A percentile compares a stretch with the other conserved stretches of the same genome.
phyloP scores from a whole-genome alignment of 345 rosid species.

The Camelina laxa region DNA sequence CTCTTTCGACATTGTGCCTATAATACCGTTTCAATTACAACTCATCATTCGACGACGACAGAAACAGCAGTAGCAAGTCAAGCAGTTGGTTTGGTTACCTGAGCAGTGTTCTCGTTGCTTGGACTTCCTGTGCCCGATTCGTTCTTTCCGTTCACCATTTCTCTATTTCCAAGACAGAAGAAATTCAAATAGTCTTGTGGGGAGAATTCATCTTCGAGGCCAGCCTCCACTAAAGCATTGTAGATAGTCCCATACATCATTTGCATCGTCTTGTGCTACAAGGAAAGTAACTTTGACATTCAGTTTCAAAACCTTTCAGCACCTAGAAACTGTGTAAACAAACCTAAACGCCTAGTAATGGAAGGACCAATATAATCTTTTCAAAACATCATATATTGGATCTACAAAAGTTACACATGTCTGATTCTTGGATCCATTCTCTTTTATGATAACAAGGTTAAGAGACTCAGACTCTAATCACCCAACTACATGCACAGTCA shows the following conservation, averaged over 20 bases:
- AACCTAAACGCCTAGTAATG: too few relatives aligned
- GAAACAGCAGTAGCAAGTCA: slow-evolving; percentile 19
- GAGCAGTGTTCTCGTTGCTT: slow-evolving; percentile 59
- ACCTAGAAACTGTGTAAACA: too few relatives aligned
- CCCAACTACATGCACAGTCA: neutral
- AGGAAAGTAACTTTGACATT: slow-evolving; percentile 11
- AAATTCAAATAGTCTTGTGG: slow-evolving; percentile 92
- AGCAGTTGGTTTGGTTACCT: slow-evolving; percentile 51
- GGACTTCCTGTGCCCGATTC: slow-evolving; percentile 45
- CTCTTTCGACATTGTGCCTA: slow-evolving; percentile 48
- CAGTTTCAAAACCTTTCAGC: too few relatives aligned
- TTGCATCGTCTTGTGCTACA: slow-evolving; percentile 96
- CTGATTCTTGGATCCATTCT: neutral
- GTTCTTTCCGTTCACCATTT: slow-evolving; percentile 42
- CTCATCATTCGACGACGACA: neutral
- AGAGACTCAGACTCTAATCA: neutral
- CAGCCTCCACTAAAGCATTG: slow-evolving; percentile 84
- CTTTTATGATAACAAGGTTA: slow-evolving; percentile 2
- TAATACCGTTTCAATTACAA: slow-evolving; percentile 5
- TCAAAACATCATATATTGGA: neutral
- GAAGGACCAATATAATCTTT: neutral
- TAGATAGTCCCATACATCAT: slow-evolving; percentile 96
- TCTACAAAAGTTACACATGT: neutral
- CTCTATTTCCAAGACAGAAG: slow-evolving; percentile 96
- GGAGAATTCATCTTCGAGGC: slow-evolving; percentile 64